Percentiles rank a stretch among this genome's conserved stretches.
phyloP scores from a whole-genome alignment of 2,329 filamentous ascomycete species.

The Hypomyces rosellus region DNA sequence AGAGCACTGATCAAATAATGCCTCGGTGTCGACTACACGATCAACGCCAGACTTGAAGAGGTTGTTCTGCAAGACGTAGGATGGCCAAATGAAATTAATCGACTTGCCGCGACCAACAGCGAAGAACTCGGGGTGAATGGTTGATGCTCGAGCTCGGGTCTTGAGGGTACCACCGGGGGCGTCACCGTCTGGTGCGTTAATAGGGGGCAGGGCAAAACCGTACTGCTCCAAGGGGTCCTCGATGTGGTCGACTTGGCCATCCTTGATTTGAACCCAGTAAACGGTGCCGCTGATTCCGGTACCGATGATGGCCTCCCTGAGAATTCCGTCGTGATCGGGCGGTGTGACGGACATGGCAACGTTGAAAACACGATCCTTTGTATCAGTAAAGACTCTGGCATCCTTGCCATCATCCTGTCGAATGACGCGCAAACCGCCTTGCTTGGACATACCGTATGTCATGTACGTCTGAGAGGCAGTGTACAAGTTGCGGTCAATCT shows the following conservation, averaged over 20 bases:
- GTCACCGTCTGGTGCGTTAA: conserved; percentile 80
- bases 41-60: conserved; percentile 59
- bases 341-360: conserved; percentile 72
- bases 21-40: conserved; percentile 76
- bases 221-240: conserved; percentile 76
- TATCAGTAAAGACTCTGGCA: conserved; percentile 84
- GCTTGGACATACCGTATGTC: conserved; percentile 88
- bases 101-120: conserved; percentile 93
- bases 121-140: conserved; percentile 85
- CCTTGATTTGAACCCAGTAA: conserved; percentile 85
- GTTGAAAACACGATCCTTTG: conserved; percentile 91
- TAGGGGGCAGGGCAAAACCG: conserved; percentile 83
- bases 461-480: conserved; percentile 88
- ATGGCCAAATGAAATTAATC: conserved; percentile 79
- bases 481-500: conserved; percentile 89
- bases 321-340: conserved; percentile 46
- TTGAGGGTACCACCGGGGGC: conserved; percentile 88
- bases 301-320: conserved; percentile 77
- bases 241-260: conserved; percentile 71
- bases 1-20: conserved; percentile 77
- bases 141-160: conserved; percentile 87
- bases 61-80: conserved; percentile 55
- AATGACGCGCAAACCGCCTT: conserved; percentile 87
- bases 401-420: conserved; percentile 89
- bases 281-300: conserved; percentile 93